phyloP scores from a whole-genome alignment of 768 basidiomycete species.

The Mycena amicta region DNA sequence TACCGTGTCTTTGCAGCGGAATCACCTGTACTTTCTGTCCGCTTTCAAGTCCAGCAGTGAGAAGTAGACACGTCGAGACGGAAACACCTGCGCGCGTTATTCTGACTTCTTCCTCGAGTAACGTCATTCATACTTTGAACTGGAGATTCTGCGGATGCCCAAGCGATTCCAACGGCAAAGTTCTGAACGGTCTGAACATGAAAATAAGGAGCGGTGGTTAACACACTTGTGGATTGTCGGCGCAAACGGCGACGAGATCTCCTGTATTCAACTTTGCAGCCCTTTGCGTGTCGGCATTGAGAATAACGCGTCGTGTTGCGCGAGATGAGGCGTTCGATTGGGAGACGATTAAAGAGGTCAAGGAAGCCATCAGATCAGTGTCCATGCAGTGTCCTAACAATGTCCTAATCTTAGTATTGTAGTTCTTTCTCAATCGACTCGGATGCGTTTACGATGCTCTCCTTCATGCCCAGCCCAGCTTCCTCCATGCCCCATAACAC shows the following conservation, averaged over 20 bases:
- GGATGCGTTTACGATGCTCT: conserved; percentile 24
- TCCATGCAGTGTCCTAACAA: too few relatives aligned
- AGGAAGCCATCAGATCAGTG: too few relatives aligned
- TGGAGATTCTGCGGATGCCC: conserved; percentile 71
- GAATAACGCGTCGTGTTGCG: conserved; percentile 61
- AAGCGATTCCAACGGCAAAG: conserved; percentile 70
- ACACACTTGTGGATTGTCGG: conserved; percentile 32
- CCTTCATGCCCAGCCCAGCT: conserved; percentile 54
- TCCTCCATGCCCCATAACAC: conserved; percentile 65
- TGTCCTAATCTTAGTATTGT: too few relatives aligned
- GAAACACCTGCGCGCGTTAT: conserved; percentile 47
- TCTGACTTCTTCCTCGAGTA: neutral
- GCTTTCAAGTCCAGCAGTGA: conserved; percentile 60
- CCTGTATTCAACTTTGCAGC: conserved; percentile 64
- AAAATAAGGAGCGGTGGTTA: conserved; percentile 5
- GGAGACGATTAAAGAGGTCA: neutral
- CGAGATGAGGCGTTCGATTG: conserved; percentile 41
- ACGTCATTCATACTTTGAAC: conserved; percentile 53
- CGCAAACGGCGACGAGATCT: conserved; percentile 63
- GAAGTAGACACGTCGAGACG: conserved; percentile 56
- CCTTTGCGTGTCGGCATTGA: conserved; percentile 66
- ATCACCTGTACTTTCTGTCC: conserved; percentile 52
- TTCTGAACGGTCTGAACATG: conserved; percentile 37
- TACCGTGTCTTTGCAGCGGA: conserved; percentile 44
- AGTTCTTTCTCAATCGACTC: conserved; percentile 25